Evolutionary conservation across 768 basidiomycete species (phyloP).

Genomic region (Suillus subalutaceus): DNA sequence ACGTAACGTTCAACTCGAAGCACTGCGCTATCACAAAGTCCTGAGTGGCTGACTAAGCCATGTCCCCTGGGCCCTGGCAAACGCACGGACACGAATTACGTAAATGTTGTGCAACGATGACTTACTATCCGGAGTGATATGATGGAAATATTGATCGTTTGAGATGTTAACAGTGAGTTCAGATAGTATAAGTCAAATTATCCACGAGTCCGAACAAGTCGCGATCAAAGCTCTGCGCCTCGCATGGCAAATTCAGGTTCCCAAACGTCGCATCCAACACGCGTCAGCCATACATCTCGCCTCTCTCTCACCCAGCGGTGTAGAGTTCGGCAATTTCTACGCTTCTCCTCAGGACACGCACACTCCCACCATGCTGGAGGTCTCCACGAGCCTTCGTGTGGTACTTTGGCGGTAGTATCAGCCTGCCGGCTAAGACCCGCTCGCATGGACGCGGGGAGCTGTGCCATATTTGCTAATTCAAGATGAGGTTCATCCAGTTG

Average conservation of each 20-base stretch:
- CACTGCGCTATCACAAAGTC: no score
- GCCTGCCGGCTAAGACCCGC: slow-evolving; percentile 13
- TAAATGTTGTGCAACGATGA: neutral
- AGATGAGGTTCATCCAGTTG: slow-evolving; percentile 25
- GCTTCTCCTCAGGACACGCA: slow-evolving; percentile 27
- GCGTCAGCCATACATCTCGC: slow-evolving; percentile 49
- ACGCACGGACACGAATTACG: neutral
- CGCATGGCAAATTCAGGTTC: slow-evolving; percentile 29
- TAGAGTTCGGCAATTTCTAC: slow-evolving; percentile 28
- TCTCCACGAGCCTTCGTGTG: slow-evolving; percentile 37
- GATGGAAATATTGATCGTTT: neutral
- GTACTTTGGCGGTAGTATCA: slow-evolving; percentile 13
- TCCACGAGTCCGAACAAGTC: neutral
- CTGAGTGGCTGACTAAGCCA: no score
- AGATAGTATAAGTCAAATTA: no score
- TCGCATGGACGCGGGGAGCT: slow-evolving; percentile 12
- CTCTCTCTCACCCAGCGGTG: slow-evolving; percentile 43
- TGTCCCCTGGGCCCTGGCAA: no score
- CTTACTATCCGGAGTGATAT: neutral
- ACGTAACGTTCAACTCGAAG: no score
- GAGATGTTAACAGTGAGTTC: neutral
- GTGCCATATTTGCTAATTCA: slow-evolving; percentile 12
- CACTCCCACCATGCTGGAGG: slow-evolving; percentile 39
- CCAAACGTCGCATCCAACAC: slow-evolving; percentile 48
- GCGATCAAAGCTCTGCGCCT: neutral